Evolutionary conservation across 805 yeast species (phyloP).

Genomic region (Sporopachydermia lactativora): DNA sequence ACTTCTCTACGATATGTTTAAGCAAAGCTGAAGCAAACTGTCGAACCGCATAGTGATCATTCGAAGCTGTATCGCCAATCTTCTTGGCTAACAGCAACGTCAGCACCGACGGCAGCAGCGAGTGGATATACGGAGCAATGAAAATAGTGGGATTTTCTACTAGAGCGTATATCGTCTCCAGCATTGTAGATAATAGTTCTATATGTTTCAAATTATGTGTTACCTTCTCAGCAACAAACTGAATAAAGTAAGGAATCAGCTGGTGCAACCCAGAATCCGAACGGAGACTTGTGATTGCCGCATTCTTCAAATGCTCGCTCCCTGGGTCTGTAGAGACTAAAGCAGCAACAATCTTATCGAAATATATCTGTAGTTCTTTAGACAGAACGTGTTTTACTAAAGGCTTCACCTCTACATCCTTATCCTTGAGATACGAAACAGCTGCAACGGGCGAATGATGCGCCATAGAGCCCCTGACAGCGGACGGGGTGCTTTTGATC

Average conservation of each 20-base stretch:
- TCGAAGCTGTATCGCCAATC: constrained; percentile 39
- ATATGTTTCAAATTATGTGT: constrained; percentile 73
- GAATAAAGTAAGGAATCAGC: constrained; percentile 89
- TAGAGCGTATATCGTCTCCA: constrained; percentile 78
- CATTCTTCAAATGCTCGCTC: constrained; percentile 47
- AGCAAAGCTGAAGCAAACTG: constrained; percentile 80
- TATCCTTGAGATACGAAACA: constrained; percentile 18
- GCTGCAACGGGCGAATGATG: constrained; percentile 32
- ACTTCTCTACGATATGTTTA: constrained; percentile 61
- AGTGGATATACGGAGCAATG: constrained; percentile 91
- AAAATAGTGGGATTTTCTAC: constrained; percentile 74
- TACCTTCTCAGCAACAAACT: constrained; percentile 89
- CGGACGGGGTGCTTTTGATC: constrained; percentile 62
- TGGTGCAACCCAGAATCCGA: constrained; percentile 96
- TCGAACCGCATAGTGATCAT: constrained; percentile 47
- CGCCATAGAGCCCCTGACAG: constrained; percentile 71
- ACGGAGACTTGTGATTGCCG: constrained; percentile 74
- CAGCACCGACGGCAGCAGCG: constrained; percentile 90
- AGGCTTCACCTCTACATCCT: constrained; percentile 62
- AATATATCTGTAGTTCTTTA: constrained; percentile 84
- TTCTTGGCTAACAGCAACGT: constrained; percentile 82
- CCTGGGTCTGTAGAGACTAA: constrained; percentile 29
- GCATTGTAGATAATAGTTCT: constrained; percentile 62
- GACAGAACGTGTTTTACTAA: constrained; percentile 90
- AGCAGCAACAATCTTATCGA: constrained; percentile 79